Percentiles rank a stretch among this genome's conserved stretches.
phyloP scores from a whole-genome alignment of 192 early-diverging fungal genomes.

The Podila epigama region DNA sequence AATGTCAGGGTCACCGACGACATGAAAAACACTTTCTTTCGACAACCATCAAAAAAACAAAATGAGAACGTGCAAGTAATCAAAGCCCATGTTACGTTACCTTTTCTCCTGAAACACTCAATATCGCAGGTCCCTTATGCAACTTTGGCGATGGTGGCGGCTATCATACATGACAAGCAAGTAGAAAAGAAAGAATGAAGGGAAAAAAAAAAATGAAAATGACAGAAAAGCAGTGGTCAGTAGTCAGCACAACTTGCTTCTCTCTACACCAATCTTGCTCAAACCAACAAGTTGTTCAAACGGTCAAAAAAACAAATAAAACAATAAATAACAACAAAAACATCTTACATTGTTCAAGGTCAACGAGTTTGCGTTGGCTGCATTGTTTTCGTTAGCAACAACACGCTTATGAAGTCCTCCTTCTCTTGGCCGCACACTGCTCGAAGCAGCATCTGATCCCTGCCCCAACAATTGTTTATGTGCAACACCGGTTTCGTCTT shows the following conservation, averaged over 20 bases:
- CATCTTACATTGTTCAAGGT: not conserved
- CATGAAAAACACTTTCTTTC: no score
- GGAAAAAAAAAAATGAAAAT: no score
- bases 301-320: not conserved
- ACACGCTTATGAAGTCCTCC: constrained; percentile 25
- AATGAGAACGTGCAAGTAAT: no score
- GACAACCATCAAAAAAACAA: no score
- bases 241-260: no score
- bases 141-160: constrained; percentile 39
- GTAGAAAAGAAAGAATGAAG: not conserved
- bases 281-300: no score
- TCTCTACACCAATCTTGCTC: no score
- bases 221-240: no score
- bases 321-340: not conserved
- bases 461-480: constrained; percentile 17
- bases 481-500: no score
- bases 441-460: constrained; percentile 26
- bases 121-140: constrained; percentile 43
- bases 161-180: constrained; percentile 1
- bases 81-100: constrained; percentile 10
- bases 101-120: constrained; percentile 21
- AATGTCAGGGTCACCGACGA: no score
- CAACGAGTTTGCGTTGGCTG: not conserved
- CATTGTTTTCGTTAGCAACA: constrained; percentile 23
- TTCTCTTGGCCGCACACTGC: constrained; percentile 32